phyloP scores from a whole-genome alignment of 805 yeast genomes.

The Dipodascus geniculatus region DNA sequence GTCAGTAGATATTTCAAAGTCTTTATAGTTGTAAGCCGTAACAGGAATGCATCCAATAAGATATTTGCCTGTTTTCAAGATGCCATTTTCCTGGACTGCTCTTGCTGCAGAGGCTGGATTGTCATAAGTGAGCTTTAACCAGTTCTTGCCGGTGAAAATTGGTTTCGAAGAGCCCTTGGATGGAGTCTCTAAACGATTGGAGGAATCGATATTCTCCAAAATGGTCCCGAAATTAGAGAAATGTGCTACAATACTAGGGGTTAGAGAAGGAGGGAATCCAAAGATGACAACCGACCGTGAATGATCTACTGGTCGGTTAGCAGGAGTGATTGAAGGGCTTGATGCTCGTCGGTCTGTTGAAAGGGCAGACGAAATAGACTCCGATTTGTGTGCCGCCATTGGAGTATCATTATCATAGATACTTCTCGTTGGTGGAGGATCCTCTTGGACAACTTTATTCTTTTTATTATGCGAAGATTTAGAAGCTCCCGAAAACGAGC shows the following conservation, averaged over 20 bases:
- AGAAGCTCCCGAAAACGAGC: conserved; percentile 19
- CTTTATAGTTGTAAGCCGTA: conserved; percentile 30
- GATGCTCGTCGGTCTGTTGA: neutral
- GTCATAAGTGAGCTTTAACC: conserved; percentile 85
- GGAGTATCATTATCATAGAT: conserved; percentile 16
- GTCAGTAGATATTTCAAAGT: conserved; percentile 8
- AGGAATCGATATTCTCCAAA: conserved; percentile 56
- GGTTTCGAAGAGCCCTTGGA: conserved; percentile 13
- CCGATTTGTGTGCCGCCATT: conserved; percentile 2
- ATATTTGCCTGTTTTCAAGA: conserved; percentile 48
- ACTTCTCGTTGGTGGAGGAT: conserved; percentile 7
- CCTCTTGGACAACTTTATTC: conserved; percentile 6
- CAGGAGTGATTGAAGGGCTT: conserved; percentile 3
- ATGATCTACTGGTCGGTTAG: conserved; percentile 30
- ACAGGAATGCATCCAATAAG: conserved; percentile 62
- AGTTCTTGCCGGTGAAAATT: conserved; percentile 71
- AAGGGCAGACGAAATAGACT: neutral
- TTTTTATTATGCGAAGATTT: conserved; percentile 14
- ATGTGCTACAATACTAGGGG: conserved; percentile 54
- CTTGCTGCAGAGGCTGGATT: conserved; percentile 64
- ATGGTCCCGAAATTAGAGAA: conserved; percentile 73
- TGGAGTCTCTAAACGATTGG: conserved; percentile 19
- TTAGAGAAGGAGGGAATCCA: conserved; percentile 75
- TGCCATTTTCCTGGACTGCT: conserved; percentile 78
- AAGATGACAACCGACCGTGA: conserved; percentile 58